These are phyloP conservation scores for Yamadazyma diospyri DNA, from an alignment of 1,139 yeast genomes.

Conservation along the genomic window DNA sequence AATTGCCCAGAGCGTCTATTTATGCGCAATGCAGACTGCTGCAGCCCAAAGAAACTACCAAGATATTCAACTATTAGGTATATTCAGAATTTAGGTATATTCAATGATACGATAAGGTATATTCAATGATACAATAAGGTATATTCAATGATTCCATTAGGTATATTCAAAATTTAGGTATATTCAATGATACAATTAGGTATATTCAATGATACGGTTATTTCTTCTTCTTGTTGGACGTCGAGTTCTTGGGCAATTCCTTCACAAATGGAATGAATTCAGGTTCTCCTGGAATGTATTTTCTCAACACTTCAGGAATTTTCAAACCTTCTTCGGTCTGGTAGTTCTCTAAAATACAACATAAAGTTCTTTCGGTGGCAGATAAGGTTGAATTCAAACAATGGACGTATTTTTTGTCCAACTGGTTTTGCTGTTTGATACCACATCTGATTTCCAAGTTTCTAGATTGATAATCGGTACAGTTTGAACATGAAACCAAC, in stretches of 20 bases:
- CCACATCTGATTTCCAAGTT: conserved; percentile 98
- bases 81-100: too few relatives aligned
- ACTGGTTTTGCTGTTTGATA: conserved; percentile 91
- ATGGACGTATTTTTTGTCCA: conserved; percentile 96
- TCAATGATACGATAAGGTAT: too few relatives aligned
- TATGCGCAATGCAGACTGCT: too few relatives aligned
- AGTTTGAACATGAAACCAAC: conserved; percentile 96
- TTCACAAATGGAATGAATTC: conserved; percentile 88
- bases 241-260: conserved; percentile 92
- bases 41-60: too few relatives aligned
- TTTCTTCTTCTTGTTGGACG: conserved; percentile 67
- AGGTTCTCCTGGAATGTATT: conserved; percentile 96
- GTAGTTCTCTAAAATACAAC: conserved; percentile 95
- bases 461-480: conserved; percentile 99
- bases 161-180: too few relatives aligned
- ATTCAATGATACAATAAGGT: too few relatives aligned
- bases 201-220: too few relatives aligned
- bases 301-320: conserved; percentile 92
- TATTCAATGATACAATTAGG: too few relatives aligned
- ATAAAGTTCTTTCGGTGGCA: conserved; percentile 97
- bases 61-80: too few relatives aligned
- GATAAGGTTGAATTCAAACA: conserved; percentile 96
- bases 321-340: conserved; percentile 94
- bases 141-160: too few relatives aligned
- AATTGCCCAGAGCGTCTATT: too few relatives aligned